Percentiles rank a stretch among this genome's conserved stretches.
These are phyloP conservation scores for Dipteronia dyeriana DNA, from an alignment of 345 rosid species.

Conservation along the genomic window DNA sequence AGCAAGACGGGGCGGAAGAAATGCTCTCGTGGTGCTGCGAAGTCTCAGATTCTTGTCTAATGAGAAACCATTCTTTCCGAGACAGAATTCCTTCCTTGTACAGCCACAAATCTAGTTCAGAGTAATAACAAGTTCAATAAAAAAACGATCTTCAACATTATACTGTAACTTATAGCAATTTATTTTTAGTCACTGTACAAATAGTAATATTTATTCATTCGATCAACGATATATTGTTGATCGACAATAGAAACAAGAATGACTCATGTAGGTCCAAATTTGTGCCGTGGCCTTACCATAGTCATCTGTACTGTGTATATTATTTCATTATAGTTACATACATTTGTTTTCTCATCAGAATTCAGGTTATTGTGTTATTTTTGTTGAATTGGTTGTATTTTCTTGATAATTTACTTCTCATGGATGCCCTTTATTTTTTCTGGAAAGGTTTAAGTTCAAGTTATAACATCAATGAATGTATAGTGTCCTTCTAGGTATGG, in stretches of 20 bases:
- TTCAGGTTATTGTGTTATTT: neutral
- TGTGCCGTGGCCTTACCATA: slow-evolving; percentile 10
- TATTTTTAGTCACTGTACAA: neutral
- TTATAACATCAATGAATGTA: too few species aligned
- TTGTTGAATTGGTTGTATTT: neutral
- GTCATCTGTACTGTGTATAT: slow-evolving; percentile 1
- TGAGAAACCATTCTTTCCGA: slow-evolving; percentile 7
- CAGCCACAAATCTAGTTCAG: slow-evolving; percentile 32
- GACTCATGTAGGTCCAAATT: neutral
- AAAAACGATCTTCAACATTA: slow-evolving; percentile 8
- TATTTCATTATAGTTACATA: neutral
- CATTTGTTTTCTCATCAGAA: neutral
- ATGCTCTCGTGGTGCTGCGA: slow-evolving; percentile 91
- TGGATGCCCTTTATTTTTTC: neutral
- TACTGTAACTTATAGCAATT: slow-evolving; percentile 8
- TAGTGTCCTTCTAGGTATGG: too few species aligned
- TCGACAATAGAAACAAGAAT: neutral
- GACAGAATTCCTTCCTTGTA: slow-evolving; percentile 26
- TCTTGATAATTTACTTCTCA: neutral
- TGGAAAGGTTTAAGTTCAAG: neutral
- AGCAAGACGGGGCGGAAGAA: slow-evolving; percentile 77
- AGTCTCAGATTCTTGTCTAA: slow-evolving; percentile 85
- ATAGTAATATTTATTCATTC: slow-evolving; percentile 4
- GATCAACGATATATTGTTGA: slow-evolving; percentile 9
- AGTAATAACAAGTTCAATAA: neutral